Conservation (phyloP, 2,329 filamentous ascomycete genomes). For the Talaromyces sp. region DNA sequence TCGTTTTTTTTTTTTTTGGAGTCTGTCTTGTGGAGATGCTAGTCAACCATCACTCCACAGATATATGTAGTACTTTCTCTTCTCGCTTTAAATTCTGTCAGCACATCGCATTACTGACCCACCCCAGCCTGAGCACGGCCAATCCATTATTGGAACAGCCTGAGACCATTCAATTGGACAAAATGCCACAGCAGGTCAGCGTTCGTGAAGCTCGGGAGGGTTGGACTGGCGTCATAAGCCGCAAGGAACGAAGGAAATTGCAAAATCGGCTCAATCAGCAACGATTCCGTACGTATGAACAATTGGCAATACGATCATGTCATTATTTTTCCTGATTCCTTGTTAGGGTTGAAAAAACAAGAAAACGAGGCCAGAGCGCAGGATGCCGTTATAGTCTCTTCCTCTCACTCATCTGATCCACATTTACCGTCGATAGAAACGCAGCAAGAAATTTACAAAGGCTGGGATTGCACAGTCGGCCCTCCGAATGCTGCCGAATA, state of each 20-base stretch:
- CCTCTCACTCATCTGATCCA: background rate
- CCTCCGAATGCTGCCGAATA: background rate
- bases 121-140: background rate
- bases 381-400: background rate
- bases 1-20: no score
- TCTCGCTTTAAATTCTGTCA: background rate
- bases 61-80: background rate
- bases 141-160: background rate
- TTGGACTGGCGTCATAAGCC: constrained; percentile 31
- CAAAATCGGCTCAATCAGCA: constrained; percentile 34
- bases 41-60: background rate
- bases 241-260: constrained; percentile 25
- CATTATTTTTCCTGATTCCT: background rate
- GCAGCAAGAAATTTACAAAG: background rate
- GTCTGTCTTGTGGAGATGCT: no score
- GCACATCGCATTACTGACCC: constrained; percentile 1
- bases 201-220: constrained; percentile 10
- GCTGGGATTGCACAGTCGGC: constrained; percentile 2
- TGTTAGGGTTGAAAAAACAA: background rate
- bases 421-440: background rate
- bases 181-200: constrained; percentile 12
- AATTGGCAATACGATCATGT: background rate
- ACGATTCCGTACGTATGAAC: constrained; percentile 19
- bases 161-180: constrained; percentile 8
- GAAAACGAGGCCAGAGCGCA: background rate